Conservation (phyloP, 2,329 filamentous ascomycete genomes). For the Aspergillus sojae region DNA sequence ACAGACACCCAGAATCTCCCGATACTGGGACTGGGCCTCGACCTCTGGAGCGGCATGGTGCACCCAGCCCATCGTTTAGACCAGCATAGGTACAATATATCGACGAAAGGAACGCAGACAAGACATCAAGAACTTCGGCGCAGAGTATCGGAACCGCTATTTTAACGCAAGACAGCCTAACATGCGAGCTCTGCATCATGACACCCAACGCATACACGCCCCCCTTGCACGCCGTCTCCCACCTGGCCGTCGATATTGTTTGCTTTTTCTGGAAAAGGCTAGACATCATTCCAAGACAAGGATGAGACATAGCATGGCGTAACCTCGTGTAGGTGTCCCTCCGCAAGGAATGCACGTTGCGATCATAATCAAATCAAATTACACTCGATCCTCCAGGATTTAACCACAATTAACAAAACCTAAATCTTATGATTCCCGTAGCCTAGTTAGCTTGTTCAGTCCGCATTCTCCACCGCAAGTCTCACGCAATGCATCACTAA, state of each 20-base stretch:
- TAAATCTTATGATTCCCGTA: background rate
- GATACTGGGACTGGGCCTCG: slow-evolving; percentile 52
- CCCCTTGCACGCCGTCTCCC: background rate
- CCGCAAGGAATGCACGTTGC: background rate
- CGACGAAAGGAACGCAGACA: background rate
- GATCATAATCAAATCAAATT: background rate
- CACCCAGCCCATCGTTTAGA: slow-evolving; percentile 53
- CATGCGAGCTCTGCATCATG: background rate
- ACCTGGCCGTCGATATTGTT: background rate
- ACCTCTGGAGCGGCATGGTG: slow-evolving; percentile 52
- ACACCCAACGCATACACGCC: background rate
- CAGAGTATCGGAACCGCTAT: too few relatives aligned
- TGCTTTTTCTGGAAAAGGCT: background rate
- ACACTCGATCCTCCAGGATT: background rate
- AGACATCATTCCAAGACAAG: background rate
- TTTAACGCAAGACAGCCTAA: background rate
- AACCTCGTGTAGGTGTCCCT: background rate
- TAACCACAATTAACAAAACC: background rate
- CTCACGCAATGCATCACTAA: background rate
- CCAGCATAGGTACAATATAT: background rate
- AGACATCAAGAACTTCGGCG: background rate
- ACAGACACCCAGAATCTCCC: slow-evolving; percentile 53
- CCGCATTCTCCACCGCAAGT: background rate
- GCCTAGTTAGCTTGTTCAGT: background rate
- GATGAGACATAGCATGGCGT: background rate